Conservation (phyloP, 1,284 basidiomycete species). For the Ganoderma sinense region DNA sequence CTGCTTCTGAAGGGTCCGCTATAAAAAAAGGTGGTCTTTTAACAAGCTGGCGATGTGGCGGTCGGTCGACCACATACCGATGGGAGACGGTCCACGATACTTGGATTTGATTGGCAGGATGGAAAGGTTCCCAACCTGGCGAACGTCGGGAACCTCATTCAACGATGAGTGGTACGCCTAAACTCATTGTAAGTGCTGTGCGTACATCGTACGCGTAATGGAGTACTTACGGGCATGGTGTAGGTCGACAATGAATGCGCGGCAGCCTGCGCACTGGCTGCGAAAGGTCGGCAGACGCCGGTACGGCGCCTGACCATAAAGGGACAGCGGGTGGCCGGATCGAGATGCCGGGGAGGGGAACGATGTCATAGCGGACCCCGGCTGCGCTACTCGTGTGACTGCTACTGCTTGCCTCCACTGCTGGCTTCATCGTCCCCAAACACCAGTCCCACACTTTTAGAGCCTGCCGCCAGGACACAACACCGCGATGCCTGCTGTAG, state of each 20-base stretch:
- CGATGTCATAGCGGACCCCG: conserved; percentile 21
- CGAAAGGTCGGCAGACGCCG: conserved; percentile 16
- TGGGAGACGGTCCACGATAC: conserved; percentile 91
- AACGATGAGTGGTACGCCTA: conserved; percentile 97
- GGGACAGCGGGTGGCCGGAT: conserved; percentile 15
- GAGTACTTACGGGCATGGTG: conserved; percentile 65
- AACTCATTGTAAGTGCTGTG: background rate
- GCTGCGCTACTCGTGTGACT: background rate
- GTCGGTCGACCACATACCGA: conserved; percentile 55
- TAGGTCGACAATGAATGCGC: background rate
- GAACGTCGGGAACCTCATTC: conserved; percentile 86
- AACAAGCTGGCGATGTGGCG: background rate
- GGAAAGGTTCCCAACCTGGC: conserved; percentile 90
- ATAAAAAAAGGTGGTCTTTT: background rate
- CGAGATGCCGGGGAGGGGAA: conserved; percentile 6
- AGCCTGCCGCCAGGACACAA: background rate
- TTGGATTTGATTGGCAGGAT: conserved; percentile 92
- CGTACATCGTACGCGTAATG: background rate
- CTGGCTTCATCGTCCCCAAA: background rate
- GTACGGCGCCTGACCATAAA: conserved; percentile 4
- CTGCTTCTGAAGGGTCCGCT: conserved; percentile 83
- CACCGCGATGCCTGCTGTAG: background rate
- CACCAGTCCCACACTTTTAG: too few relatives aligned
- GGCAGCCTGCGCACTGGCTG: background rate
- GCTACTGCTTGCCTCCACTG: background rate